Conservation (phyloP, 495 filamentous ascomycete species). For the Penicillium ochrochloron region DNA sequence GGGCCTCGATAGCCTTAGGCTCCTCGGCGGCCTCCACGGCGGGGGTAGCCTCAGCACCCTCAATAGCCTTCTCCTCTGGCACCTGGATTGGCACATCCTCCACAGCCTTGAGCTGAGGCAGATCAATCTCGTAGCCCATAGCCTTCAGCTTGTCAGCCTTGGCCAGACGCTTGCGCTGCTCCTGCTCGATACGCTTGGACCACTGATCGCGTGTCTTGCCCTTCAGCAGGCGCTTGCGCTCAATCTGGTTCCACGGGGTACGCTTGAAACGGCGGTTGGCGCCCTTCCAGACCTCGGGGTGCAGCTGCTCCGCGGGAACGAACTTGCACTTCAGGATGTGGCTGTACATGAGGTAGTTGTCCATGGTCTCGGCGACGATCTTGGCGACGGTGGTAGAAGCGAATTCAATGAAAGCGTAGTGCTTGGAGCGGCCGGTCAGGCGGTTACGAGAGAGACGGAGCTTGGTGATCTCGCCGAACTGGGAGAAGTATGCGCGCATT, state of each 20-base stretch:
- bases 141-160: constrained; percentile 77
- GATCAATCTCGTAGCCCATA: constrained; percentile 83
- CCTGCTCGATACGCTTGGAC: constrained; percentile 69
- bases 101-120: constrained; percentile 71
- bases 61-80: constrained; percentile 40
- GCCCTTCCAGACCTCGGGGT: constrained; percentile 82
- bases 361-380: constrained; percentile 91
- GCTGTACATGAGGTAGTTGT: constrained; percentile 94
- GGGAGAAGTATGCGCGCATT: constrained; percentile 92
- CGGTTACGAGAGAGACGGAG: constrained; percentile 90
- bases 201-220: constrained; percentile 73
- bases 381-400: constrained; percentile 74
- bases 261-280: constrained; percentile 87
- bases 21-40: constrained; percentile 29
- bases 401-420: constrained; percentile 95
- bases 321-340: constrained; percentile 87
- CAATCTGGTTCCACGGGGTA: constrained; percentile 82
- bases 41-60: constrained; percentile 25
- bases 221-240: constrained; percentile 71
- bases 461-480: constrained; percentile 83
- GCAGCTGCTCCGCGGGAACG: constrained; percentile 75
- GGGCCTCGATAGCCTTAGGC: constrained; percentile 36
- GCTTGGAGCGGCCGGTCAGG: constrained; percentile 83
- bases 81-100: constrained; percentile 60
- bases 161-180: constrained; percentile 66